phyloP scores from a whole-genome alignment of 129 eudicot genomes.

The Tagetes erecta region DNA sequence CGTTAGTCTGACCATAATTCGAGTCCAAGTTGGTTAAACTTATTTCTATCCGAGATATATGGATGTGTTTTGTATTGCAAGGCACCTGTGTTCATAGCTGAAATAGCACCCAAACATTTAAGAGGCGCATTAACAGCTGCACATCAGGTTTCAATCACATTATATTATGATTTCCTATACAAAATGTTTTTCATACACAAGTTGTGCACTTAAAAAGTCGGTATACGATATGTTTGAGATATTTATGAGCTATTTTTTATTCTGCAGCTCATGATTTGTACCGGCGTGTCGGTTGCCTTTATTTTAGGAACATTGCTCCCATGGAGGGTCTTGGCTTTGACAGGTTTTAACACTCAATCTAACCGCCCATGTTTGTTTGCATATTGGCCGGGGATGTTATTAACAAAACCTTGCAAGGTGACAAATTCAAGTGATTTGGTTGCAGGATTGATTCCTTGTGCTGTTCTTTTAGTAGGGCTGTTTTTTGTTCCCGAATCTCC shows the following conservation, averaged over 20 bases:
- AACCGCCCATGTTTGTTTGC: neutral
- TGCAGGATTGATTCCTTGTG: constrained; percentile 90
- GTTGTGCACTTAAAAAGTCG: neutral
- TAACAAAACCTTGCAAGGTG: neutral
- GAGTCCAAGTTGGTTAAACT: constrained; percentile 14
- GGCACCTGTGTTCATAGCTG: constrained; percentile 91
- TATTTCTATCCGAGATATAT: neutral
- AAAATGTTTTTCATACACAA: neutral
- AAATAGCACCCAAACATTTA: constrained; percentile 81
- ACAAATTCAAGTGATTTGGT: neutral
- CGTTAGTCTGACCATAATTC: neutral
- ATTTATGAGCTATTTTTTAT: constrained; percentile 12
- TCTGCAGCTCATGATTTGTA: constrained; percentile 77
- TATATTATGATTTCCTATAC: neutral
- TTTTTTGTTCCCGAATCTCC: constrained; percentile 88
- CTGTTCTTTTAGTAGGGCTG: constrained; percentile 69
- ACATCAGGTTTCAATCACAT: constrained; percentile 63
- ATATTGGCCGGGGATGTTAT: neutral
- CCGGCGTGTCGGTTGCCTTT: constrained; percentile 80
- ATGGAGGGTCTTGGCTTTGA: constrained; percentile 83
- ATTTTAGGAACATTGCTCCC: constrained; percentile 68
- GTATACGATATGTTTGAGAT: constrained; percentile 3
- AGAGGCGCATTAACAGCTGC: constrained; percentile 91
- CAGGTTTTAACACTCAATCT: constrained; percentile 44
- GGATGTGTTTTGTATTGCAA: constrained; percentile 23